Evolutionary conservation across 2,329 filamentous ascomycete genomes (phyloP), one percentile per base, ranked within the genome.

Genomic region (Alternaria hordeiaustralica): DNA sequence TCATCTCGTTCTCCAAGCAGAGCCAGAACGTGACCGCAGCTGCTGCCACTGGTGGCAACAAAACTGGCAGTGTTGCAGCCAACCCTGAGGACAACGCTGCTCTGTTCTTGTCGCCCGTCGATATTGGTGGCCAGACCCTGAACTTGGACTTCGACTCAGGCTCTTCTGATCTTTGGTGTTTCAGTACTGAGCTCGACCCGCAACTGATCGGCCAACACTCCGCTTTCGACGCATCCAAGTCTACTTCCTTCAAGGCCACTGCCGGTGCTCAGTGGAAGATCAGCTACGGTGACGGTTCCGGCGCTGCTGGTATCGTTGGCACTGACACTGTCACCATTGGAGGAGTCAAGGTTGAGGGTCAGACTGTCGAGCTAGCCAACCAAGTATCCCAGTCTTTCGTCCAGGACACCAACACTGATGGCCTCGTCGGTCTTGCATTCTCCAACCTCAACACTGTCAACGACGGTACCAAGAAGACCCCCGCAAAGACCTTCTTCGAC

Each of bases 91-190:
- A 85, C 47, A 88, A 89, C 69, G 91, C 92, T 72, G 84, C 87
- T 51, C 88, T 92, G 63, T 94, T 92, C 72, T 84, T 94, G 12
- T 87, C 89, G 1, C 89, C 89, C 0, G 88, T 93, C 56, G 85
- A 76, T n/a, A 86, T 93, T 66, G 91, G 91, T 63, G 89, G 88
- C 6, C 90, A 93, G 80, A 86, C 84, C 5, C 72, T 93, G 61
- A 87, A 89, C 73, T 81, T 93, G 75, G 88, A 92, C 76, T 92
- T 93, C 74, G 91, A 93, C 79, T 90, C 89, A n/a, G 91, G 91
- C 60, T 92, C 90, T 2, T 87, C 90, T 12, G 91, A 93, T 78
- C 84, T 92, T 82, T 93, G 90, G 90, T 87, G 91, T 21, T 91
- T 93, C 82, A 91, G 87, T 81, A 88, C 87, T 15, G 76, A 84